Evolutionary conservation across 2,329 filamentous ascomycete genomes (phyloP).

Genomic region (Akanthomyces muscarius): DNA sequence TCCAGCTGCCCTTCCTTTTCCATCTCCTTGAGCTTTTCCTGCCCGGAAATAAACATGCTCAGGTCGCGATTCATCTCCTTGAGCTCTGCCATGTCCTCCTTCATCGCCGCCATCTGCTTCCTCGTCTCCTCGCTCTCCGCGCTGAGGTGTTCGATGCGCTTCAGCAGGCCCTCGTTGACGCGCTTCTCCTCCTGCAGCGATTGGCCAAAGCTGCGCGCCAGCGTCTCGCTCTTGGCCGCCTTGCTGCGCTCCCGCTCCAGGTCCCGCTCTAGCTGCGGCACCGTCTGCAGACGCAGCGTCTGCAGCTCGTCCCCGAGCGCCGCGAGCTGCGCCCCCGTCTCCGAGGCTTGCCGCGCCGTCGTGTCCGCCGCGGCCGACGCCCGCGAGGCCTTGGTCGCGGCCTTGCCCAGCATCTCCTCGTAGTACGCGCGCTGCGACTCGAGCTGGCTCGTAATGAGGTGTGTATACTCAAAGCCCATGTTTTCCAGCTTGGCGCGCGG

Average conservation of each 20-base stretch:
- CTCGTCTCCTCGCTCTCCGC: conserved; percentile 56
- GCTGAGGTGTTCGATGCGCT: conserved; percentile 72
- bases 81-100: conserved; percentile 65
- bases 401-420: conserved; percentile 84
- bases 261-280: conserved; percentile 70
- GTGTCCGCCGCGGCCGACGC: conserved; percentile 64
- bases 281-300: conserved; percentile 48
- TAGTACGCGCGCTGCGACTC: conserved; percentile 93
- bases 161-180: conserved; percentile 75
- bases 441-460: conserved; percentile 86
- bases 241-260: conserved; percentile 64
- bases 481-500: conserved; percentile 66
- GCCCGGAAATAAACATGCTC: conserved; percentile 79
- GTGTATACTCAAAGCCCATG: conserved; percentile 91
- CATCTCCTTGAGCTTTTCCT: conserved; percentile 73
- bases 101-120: conserved; percentile 53
- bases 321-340: conserved; percentile 47
- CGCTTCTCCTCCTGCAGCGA: conserved; percentile 83
- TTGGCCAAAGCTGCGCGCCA: conserved; percentile 71
- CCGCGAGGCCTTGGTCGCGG: conserved; percentile 77
- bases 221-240: conserved; percentile 66
- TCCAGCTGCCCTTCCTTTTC: conserved; percentile 55
- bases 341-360: conserved; percentile 48
- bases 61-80: conserved; percentile 84
- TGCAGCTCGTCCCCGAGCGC: conserved; percentile 46